phyloP scores from a whole-genome alignment of 106 monocot species.

The Dioscorea alata region DNA sequence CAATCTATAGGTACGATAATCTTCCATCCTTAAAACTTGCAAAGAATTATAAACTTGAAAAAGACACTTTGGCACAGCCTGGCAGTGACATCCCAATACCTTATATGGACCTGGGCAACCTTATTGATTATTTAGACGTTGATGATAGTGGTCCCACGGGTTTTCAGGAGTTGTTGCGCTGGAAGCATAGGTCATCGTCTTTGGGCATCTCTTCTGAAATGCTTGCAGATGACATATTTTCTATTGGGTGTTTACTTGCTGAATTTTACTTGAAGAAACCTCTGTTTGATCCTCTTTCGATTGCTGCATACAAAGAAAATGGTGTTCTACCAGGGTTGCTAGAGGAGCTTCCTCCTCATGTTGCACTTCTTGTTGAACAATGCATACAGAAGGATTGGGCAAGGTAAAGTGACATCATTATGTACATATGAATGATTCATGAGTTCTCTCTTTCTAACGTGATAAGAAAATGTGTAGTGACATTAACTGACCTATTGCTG shows the following conservation, averaged over 20 bases:
- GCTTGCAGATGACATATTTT: constrained; percentile 72
- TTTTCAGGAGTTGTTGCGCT: constrained; percentile 65
- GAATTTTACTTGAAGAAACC: constrained; percentile 81
- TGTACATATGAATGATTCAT: too few species aligned
- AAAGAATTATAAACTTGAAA: background rate
- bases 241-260: constrained; percentile 80
- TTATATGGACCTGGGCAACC: constrained; percentile 33
- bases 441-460: too few species aligned
- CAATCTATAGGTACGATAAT: constrained; percentile 43
- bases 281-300: constrained; percentile 72
- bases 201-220: constrained; percentile 34
- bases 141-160: constrained; percentile 40
- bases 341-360: constrained; percentile 68
- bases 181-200: constrained; percentile 48
- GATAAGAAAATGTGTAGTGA: too few species aligned
- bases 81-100: constrained; percentile 3
- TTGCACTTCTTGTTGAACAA: constrained; percentile 70
- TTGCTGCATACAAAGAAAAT: constrained; percentile 61
- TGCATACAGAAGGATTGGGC: constrained; percentile 76
- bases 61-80: constrained; percentile 6
- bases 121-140: constrained; percentile 68
- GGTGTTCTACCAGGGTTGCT: constrained; percentile 50
- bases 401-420: constrained; percentile 34
- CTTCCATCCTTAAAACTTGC: background rate
- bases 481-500: too few species aligned